Evolutionary conservation across 2,329 filamentous ascomycete species (phyloP).

Genomic region (Diaporthe citrichinensis): DNA sequence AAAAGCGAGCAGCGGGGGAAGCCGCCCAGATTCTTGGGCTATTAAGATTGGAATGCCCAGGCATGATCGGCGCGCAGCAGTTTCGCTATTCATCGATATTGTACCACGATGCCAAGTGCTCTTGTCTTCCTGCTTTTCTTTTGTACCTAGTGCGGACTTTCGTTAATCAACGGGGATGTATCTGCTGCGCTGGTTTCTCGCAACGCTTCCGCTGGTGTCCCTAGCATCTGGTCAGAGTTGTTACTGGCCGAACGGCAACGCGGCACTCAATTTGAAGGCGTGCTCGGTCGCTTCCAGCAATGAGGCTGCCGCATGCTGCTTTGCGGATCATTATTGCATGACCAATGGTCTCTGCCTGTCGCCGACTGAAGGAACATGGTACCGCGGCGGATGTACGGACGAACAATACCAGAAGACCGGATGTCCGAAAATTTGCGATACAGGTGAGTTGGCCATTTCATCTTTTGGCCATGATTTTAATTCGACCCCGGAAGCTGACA

Average conservation of each 20-base stretch:
- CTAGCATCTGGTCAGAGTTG: neutral
- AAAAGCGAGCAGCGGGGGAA: neutral
- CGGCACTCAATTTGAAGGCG: neutral
- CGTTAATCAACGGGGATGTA: neutral
- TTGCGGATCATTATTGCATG: slow-evolving; percentile 22
- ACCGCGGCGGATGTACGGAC: slow-evolving; percentile 35
- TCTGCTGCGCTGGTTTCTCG: neutral
- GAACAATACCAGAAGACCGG: neutral
- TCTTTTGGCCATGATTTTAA: too few relatives aligned
- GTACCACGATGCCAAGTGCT: neutral
- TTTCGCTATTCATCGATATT: neutral
- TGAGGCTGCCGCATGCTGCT: slow-evolving; percentile 24
- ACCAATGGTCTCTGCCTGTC: slow-evolving; percentile 23
- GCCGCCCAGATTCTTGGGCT: neutral
- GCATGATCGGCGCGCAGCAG: neutral
- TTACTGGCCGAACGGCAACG: slow-evolving; percentile 18
- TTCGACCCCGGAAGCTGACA: neutral
- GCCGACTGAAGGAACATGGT: slow-evolving; percentile 19
- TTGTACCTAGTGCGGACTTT: too few relatives aligned
- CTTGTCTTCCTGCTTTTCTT: neutral
- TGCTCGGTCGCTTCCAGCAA: slow-evolving; percentile 13
- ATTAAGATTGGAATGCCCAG: neutral
- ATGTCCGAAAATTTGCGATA: slow-evolving; percentile 8
- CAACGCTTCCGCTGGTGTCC: neutral
- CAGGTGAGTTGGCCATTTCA: neutral